These are phyloP conservation scores for Tubosaeta sp. DNA, from an alignment of 768 basidiomycete genomes.

Conservation along the genomic window DNA sequence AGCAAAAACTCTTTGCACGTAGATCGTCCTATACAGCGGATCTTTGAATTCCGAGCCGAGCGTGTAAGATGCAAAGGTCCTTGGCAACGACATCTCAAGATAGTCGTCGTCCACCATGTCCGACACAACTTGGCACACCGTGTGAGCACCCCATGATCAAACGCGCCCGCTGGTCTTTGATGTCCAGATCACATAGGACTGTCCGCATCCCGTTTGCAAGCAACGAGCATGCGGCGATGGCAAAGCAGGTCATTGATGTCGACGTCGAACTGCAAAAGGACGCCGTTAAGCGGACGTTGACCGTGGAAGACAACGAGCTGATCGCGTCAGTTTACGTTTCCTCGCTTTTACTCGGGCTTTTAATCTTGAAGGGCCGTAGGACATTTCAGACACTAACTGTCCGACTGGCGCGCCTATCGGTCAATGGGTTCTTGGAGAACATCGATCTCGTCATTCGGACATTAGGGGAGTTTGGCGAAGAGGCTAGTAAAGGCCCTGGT, in stretches of 20 bases:
- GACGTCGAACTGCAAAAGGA: constrained; percentile 81
- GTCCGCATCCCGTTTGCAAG: constrained; percentile 77
- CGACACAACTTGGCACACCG: constrained; percentile 45
- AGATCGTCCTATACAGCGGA: neutral
- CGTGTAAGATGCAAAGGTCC: neutral
- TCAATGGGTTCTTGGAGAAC: constrained; percentile 88
- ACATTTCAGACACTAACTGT: constrained; percentile 76
- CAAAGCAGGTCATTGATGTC: constrained; percentile 80
- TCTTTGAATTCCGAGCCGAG: neutral
- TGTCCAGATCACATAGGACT: constrained; percentile 37
- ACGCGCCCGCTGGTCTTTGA: neutral
- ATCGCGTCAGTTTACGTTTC: constrained; percentile 57
- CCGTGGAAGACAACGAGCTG: constrained; percentile 62
- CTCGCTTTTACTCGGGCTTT: neutral
- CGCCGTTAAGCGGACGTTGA: constrained; percentile 70
- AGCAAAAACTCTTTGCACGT: neutral
- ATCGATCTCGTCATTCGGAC: constrained; percentile 83
- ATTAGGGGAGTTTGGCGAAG: constrained; percentile 72
- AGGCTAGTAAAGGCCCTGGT: constrained; percentile 39
- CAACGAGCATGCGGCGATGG: constrained; percentile 71
- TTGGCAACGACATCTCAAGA: neutral
- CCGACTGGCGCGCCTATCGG: constrained; percentile 76
- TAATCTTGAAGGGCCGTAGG: constrained; percentile 36
- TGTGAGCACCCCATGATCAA: constrained; percentile 36
- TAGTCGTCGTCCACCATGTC: neutral